phyloP scores from a whole-genome alignment of 2,329 filamentous ascomycete species.

The Colletotrichum sp. region DNA sequence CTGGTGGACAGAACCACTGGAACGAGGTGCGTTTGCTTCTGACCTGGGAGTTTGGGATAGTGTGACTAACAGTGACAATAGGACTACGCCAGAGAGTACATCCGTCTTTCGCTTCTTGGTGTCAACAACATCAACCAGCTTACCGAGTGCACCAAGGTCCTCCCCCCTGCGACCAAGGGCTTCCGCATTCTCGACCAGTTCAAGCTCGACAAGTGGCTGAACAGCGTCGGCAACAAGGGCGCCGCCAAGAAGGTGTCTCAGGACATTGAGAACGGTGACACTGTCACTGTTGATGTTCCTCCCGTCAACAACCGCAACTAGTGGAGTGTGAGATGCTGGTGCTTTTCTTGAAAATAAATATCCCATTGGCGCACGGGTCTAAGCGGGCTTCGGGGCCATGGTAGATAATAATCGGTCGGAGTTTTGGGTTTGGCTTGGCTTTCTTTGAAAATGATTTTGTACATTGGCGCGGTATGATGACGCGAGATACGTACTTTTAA shows the following conservation, averaged over 20 bases:
- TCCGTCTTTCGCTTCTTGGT: constrained; percentile 61
- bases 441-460: neutral
- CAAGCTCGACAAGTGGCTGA: constrained; percentile 24
- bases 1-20: constrained; percentile 42
- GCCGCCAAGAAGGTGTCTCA: constrained; percentile 12
- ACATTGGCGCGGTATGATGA: neutral
- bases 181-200: constrained; percentile 15
- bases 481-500: neutral
- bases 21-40: constrained; percentile 37
- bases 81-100: constrained; percentile 59
- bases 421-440: neutral
- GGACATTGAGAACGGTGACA: constrained; percentile 16
- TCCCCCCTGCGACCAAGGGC: constrained; percentile 38
- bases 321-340: neutral
- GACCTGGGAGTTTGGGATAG: no score
- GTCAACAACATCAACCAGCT: constrained; percentile 62
- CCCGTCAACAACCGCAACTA: constrained; percentile 6
- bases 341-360: neutral
- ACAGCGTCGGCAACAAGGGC: constrained; percentile 22
- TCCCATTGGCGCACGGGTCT: neutral
- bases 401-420: neutral
- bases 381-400: neutral
- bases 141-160: constrained; percentile 59
- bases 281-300: constrained; percentile 8
- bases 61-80: constrained; percentile 12